Evolutionary conservation across 2,329 filamentous ascomycete genomes (phyloP), one percentile per base, ranked within the genome.

Genomic region (Juglanconis sp.): DNA sequence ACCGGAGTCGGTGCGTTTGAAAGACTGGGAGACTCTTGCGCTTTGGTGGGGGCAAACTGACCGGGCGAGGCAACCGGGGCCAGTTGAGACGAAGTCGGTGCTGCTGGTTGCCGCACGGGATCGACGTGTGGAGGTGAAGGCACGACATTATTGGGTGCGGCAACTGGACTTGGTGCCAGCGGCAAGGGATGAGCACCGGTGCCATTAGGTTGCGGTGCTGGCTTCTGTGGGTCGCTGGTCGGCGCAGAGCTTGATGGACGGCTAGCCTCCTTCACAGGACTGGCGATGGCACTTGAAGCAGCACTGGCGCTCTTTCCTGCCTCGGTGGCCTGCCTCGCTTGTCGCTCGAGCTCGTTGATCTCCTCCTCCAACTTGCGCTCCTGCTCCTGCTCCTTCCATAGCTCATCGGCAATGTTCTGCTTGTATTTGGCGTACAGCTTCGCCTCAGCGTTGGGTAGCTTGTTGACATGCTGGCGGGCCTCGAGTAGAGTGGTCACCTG

Each of bases 391-490:
- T 95, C 88, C 58, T 89, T 84, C 61, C 83, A 80, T 61, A 97
- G 90, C 68, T 88, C 83, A 59, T 79, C 77, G n/a, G 92, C 81
- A 53, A 88, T 79, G 48, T 87, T 79, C 50, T 89, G 85, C 64
- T 87, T 83, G 71, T 96, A 97, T 63, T 85, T 82, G 11, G 84
- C 81, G 70, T 95, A 96, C 1, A 96, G 80, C 65, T 88, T 86
- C 60, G 88, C 81, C 52, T 96, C 83, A 49, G 96, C 76, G 34
- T 81, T 77, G 1, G 90, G 89, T 2, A 96, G 79, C 64, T 89
- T 85, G 53, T 89, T 84, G 34, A 82, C 73, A 71, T 92, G 85
- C 64, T 87, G 81, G 57, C 82, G 79, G 4, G 85, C 85, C 64
- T 93, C 89, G 64, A 85, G 81, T 34, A 92, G 76, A 1, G 85